Percentiles rank a stretch among this genome's conserved stretches.
phyloP scores from a whole-genome alignment of 352 stramenopile genomes.

The Globisporangium rhizosaccharum region DNA sequence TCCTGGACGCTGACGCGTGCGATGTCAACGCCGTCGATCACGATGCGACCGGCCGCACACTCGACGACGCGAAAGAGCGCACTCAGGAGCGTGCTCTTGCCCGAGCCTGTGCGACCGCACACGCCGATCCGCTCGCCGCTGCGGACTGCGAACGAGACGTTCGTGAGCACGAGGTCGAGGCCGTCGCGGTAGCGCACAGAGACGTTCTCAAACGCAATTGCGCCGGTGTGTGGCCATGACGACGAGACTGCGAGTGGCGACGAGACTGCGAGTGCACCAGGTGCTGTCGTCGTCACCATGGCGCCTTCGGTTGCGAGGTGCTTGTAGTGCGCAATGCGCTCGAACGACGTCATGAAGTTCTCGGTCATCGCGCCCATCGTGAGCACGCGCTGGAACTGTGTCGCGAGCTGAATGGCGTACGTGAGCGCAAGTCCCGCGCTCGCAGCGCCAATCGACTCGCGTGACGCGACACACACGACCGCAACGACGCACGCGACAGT shows the following conservation, averaged over 20 bases:
- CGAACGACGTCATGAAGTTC: constrained; percentile 21
- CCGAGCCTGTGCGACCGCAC: constrained; percentile 29
- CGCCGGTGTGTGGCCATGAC: too few species aligned
- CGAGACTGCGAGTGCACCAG: too few species aligned
- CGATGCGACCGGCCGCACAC: constrained; percentile 38
- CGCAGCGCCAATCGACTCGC: constrained; percentile 10
- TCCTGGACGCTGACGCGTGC: constrained; percentile 21
- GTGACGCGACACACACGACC: constrained; percentile 3
- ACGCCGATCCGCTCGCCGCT: constrained; percentile 28
- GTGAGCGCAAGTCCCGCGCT: constrained; percentile 17
- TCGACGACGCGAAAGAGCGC: constrained; percentile 37
- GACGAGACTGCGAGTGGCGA: too few species aligned
- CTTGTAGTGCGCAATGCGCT: constrained; percentile 14
- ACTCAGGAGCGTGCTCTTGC: constrained; percentile 31
- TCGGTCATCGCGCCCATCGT: constrained; percentile 9
- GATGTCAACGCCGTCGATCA: constrained; percentile 87
- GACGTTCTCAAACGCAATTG: constrained; percentile 16
- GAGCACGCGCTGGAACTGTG: constrained; percentile 23
- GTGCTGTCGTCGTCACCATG: too few species aligned
- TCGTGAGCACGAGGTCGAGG: constrained; percentile 26
- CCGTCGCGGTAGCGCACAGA: constrained; percentile 27
- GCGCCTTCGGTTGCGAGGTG: background rate
- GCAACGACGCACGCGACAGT: constrained; percentile 8
- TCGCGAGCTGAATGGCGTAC: constrained; percentile 23
- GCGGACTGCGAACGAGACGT: constrained; percentile 17